Base-by-base conservation (phyloP, 2,329 filamentous ascomycete genomes). In the Thelonectria discophora region DNA sequence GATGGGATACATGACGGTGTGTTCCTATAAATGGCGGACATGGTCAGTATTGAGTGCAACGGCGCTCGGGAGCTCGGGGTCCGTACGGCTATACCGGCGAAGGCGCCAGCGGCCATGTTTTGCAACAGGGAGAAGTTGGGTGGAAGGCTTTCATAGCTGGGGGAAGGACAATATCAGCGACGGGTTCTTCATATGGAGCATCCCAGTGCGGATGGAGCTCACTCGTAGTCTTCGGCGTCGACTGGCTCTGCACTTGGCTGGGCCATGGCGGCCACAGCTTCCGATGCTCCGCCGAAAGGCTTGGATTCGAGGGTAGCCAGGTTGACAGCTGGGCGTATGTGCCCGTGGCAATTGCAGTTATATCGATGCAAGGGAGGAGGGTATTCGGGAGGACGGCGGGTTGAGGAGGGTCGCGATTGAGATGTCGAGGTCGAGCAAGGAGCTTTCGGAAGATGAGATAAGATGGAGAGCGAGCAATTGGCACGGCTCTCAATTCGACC, bases 1-100 rank as follows among this genome's bases (percentile, higher is more conserved):
- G 75, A 99, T 91, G 18, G 95, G 95, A 76, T 99, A 99, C 95
- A 99, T 98, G 73, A 97, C 94, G 62, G 94, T 96, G 79, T 98
- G 94, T 82, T 98, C 94, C 94, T 97, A 70, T 53, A 63, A 20
- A 24, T 24, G 37, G 24, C 55, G 55, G 12, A 43, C 71, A 63
- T 70, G 67, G 68, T 58, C 43, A 42, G 46, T 47, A 34, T 45
- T 57, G 48, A 39, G 39, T 18, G 17, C 32, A 21, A 30, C 34
- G 30, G 34, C 34, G 37, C 37, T 20, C 17, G 24, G 37, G 32
- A 17, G 21, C 18, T 18, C 32, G 45, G 39, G 54, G 21, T 24
- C 20, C 89, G 72, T 88, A 96, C 93, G 73, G 94, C 93, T 80
- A 97, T 96, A 71, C 95, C 95, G 62, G 95, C 95, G 80, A 98